These are phyloP conservation scores for Pinus albicaulis DNA, from an alignment of 75 land plant genomes.

Conservation along the genomic window DNA sequence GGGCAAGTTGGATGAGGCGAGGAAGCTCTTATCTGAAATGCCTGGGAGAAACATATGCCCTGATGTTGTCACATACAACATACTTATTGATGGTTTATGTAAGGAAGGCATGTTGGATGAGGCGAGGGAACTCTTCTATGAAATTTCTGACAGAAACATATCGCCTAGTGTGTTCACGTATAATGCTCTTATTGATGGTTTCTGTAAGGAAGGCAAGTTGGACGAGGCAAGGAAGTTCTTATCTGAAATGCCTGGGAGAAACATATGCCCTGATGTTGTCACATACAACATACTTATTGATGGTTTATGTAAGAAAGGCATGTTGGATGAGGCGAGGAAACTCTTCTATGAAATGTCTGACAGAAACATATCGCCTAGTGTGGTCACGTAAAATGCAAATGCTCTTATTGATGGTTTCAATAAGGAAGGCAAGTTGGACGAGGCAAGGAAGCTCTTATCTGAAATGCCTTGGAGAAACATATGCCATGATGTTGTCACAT, in stretches of 20 bases:
- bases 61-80: no score
- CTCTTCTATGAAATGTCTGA: neutral
- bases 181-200: no score
- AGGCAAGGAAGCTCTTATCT: slow-evolving; percentile 5
- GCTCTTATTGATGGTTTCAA: slow-evolving; percentile 22
- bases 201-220: slow-evolving; percentile 11
- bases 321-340: neutral
- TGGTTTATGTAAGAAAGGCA: slow-evolving; percentile 2
- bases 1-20: no score
- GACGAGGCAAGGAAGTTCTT: neutral
- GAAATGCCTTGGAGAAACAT: slow-evolving; percentile 7
- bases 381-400: slow-evolving; percentile 22
- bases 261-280: slow-evolving; percentile 13
- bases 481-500: slow-evolving; percentile 13
- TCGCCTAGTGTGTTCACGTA: no score
- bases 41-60: no score
- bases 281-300: slow-evolving; percentile 9
- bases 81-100: no score
- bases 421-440: neutral
- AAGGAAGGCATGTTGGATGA: no score
- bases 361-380: slow-evolving; percentile 13
- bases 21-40: no score
- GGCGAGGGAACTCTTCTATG: no score
- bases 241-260: no score
- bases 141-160: no score